Evolutionary conservation across 345 rosid species (phyloP).

Genomic region (Dipteronia dyeriana): DNA sequence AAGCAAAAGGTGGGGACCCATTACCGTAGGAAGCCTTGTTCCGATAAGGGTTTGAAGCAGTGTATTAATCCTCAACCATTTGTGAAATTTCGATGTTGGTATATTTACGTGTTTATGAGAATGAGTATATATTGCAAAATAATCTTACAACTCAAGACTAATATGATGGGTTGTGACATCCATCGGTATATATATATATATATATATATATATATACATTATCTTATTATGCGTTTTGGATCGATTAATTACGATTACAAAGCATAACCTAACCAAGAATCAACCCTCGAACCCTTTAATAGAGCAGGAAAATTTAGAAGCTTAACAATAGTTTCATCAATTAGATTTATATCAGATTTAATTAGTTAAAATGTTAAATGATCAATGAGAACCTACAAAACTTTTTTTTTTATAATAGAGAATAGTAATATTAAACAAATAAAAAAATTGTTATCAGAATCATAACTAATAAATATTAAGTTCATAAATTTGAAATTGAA

Average conservation of each 20-base stretch:
- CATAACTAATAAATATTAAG: background rate
- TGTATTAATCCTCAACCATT: constrained; percentile 70
- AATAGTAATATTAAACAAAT: background rate
- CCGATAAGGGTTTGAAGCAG: constrained; percentile 87
- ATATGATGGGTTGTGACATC: too few relatives aligned
- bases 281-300: background rate
- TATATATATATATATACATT: too few relatives aligned
- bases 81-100: too few relatives aligned
- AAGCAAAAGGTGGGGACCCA: constrained; percentile 90
- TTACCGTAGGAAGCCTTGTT: constrained; percentile 89
- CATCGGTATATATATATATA: too few relatives aligned
- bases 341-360: background rate
- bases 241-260: background rate
- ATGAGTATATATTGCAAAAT: too few relatives aligned
- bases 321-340: background rate
- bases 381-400: background rate
- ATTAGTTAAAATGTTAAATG: background rate
- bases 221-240: too few relatives aligned
- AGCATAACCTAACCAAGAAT: constrained; percentile 4
- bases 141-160: too few relatives aligned
- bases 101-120: too few relatives aligned
- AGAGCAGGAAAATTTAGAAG: background rate
- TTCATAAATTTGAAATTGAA: background rate
- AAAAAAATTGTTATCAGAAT: constrained; percentile 27
- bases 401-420: background rate